Base-by-base conservation (phyloP, 2,329 filamentous ascomycete species). In the Trichoderma aggressivum region DNA sequence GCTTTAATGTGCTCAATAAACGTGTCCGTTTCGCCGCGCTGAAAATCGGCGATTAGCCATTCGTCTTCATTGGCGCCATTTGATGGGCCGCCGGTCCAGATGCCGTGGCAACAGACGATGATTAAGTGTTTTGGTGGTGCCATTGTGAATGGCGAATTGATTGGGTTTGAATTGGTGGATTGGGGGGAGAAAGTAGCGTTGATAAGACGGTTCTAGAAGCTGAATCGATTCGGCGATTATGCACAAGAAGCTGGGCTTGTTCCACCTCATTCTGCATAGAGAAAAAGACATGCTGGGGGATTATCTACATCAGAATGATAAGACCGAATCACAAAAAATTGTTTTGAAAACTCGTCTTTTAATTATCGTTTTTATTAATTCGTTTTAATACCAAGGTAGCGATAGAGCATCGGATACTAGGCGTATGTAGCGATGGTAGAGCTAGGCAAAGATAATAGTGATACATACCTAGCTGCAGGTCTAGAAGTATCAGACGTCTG, bases 91-190 rank as follows among this genome's bases (percentile, higher is more conserved):
- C 90, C 90, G 16, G 85, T 81, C 85, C 92, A 97, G 71, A 95
- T 93, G 32, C 89, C 92, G 81, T 97, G 94, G 79, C 94, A 94
- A 83, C 93, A 96, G 64, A 97, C 91, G 61, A 97, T 82, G 65
- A 97, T 88, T 12, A 97, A 86, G 74, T 92, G 86, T 6, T 80
- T 80, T 32, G 82, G 81, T 0, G 73, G 72, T 0, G 36, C 18
- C 36, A 60, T 67, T 47, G 7, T 2, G 53, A 53, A 53, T 59
- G 55, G 18, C 28, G 2, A 21, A 10, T 59, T 24, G 39, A 43
- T 18, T 43, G 39, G 39, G 18, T 43, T 36, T 21, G 53, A 24
- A 43, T 30, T 50, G n/a, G n/a, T 5, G n/a, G 3, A 0, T 50
- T 28, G 6, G n/a, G 14, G 11, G n/a, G n/a, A 14, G 47, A 24